These are phyloP conservation scores for Arachis monticola DNA, from an alignment of 331 rosid species.

Conservation along the genomic window DNA sequence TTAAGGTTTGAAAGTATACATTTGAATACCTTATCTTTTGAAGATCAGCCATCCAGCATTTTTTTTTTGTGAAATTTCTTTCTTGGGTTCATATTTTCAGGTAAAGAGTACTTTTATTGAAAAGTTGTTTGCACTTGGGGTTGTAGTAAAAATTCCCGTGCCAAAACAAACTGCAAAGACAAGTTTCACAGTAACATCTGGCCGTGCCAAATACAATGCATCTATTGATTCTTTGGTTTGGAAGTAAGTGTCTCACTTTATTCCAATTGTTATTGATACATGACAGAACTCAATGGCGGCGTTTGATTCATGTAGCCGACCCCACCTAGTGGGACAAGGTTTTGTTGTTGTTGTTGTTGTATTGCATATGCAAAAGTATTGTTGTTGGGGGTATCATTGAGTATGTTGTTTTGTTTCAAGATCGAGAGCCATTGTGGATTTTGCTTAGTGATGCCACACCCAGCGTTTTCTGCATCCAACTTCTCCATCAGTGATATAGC, in stretches of 20 bases:
- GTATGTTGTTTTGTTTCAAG: not conserved
- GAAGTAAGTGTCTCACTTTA: conserved; percentile 73
- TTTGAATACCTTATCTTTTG: conserved; percentile 15
- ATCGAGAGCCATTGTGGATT: not conserved
- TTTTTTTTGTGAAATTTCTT: conserved; percentile 5
- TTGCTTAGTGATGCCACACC: not conserved
- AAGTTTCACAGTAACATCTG: conserved; percentile 94
- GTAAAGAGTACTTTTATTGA: conserved; percentile 96
- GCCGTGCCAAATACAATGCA: conserved; percentile 94
- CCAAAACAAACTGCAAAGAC: conserved; percentile 99
- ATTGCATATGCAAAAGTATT: not conserved
- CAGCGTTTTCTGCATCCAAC: not conserved
- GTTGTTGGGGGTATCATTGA: not conserved
- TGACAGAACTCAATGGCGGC: no score
- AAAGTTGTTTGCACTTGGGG: conserved; percentile 99
- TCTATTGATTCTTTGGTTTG: conserved; percentile 96
- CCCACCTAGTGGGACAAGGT: no score
- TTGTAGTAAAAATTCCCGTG: conserved; percentile 95
- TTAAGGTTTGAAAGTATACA: conserved; percentile 68
- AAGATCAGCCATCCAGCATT: not conserved
- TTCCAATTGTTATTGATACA: conserved; percentile 12
- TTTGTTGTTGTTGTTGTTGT: no score
- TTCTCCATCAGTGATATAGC: not conserved
- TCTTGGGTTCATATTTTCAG: conserved; percentile 47
- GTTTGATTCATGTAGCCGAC: no score